Percentiles rank a stretch among this genome's conserved stretches.
Evolutionary conservation across 2,329 filamentous ascomycete genomes (phyloP).

Genomic region (Fusarium irregulare): DNA sequence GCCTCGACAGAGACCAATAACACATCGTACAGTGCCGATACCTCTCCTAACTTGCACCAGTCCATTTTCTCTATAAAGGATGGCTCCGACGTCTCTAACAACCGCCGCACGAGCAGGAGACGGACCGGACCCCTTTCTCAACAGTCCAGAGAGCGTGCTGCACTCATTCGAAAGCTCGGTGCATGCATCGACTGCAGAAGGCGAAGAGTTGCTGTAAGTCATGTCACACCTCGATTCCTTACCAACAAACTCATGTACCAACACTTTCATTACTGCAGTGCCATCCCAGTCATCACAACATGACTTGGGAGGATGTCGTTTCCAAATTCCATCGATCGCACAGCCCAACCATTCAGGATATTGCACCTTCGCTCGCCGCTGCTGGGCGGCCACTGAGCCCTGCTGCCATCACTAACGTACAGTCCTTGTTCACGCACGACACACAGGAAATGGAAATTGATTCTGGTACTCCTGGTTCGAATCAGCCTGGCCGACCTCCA

Average conservation of each 20-base stretch:
- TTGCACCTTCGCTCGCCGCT: slow-evolving; percentile 56
- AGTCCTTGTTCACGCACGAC: slow-evolving; percentile 57
- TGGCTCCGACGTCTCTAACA: slow-evolving; percentile 64
- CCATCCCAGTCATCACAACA: slow-evolving; percentile 68
- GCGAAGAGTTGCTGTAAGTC: slow-evolving; percentile 68
- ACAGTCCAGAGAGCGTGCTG: slow-evolving; percentile 68
- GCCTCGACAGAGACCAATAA: slow-evolving; percentile 61
- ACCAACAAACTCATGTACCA: slow-evolving; percentile 30
- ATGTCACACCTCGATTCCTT: not conserved
- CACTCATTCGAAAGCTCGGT: slow-evolving; percentile 69
- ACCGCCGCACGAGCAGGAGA: slow-evolving; percentile 66
- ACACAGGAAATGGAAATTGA: slow-evolving; percentile 69
- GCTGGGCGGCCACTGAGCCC: slow-evolving; percentile 61
- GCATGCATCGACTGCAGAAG: slow-evolving; percentile 67
- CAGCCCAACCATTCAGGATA: slow-evolving; percentile 63
- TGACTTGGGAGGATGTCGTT: slow-evolving; percentile 70
- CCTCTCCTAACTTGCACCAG: slow-evolving; percentile 62
- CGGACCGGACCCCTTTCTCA: slow-evolving; percentile 69
- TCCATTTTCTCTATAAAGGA: slow-evolving; percentile 67
- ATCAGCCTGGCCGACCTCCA: slow-evolving; percentile 53
- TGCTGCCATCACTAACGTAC: slow-evolving; percentile 52
- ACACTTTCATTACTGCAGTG: slow-evolving; percentile 56
- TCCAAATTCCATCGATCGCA: slow-evolving; percentile 65
- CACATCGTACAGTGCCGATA: slow-evolving; percentile 64
- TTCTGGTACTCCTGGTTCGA: slow-evolving; percentile 47